Conservation (phyloP, 352 stramenopile species). For the Phytophthora kernoviae region DNA sequence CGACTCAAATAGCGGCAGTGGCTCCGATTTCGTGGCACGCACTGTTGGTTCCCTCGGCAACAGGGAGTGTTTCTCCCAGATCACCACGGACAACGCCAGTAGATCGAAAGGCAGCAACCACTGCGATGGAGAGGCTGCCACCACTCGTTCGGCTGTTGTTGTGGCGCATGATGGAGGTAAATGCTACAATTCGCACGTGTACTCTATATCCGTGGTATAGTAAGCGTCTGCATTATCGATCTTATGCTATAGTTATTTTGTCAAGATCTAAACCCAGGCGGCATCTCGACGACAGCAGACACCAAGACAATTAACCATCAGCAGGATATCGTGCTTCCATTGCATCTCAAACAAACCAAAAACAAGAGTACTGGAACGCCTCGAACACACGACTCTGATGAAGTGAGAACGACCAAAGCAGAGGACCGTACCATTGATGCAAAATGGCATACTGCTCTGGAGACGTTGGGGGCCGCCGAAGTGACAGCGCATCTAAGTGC, state of each 20-base stretch:
- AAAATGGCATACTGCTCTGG: conserved; percentile 3
- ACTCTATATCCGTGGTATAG: background rate
- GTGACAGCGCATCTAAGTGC: conserved; percentile 35
- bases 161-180: conserved; percentile 23
- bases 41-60: conserved; percentile 6
- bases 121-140: conserved; percentile 11
- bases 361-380: background rate
- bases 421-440: background rate
- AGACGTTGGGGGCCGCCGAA: conserved; percentile 15
- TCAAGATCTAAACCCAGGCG: conserved; percentile 7
- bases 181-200: background rate
- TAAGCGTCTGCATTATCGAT: background rate
- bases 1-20: conserved; percentile 42
- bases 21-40: conserved; percentile 39
- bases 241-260: conserved; percentile 14
- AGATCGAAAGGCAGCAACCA: conserved; percentile 6
- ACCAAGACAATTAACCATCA: too few relatives aligned
- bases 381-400: background rate
- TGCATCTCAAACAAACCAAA: background rate
- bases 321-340: background rate
- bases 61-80: conserved; percentile 6
- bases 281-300: background rate
- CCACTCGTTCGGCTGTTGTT: conserved; percentile 19
- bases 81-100: conserved; percentile 18
- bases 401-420: background rate